Percentiles rank a stretch among this genome's conserved stretches.
These are phyloP conservation scores for Phytopythium montanum DNA, from an alignment of 352 stramenopile species.

Conservation along the genomic window DNA sequence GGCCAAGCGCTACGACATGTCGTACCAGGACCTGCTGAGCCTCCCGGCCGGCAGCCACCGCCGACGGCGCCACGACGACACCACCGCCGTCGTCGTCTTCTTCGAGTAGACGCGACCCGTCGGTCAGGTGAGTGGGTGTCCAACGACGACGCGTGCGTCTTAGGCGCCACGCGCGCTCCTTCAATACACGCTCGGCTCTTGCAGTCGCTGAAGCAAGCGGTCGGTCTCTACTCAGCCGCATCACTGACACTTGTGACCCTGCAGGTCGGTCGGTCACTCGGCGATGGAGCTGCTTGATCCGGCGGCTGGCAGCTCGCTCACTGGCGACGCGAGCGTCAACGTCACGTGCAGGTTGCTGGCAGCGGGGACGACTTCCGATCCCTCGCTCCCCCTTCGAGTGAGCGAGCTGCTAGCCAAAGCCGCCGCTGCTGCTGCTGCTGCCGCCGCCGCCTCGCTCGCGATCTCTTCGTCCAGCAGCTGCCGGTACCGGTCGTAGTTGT, in stretches of 20 bases:
- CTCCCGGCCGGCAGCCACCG: conserved; percentile 78
- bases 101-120: conserved; percentile 40
- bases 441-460: background rate
- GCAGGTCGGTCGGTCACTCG: background rate
- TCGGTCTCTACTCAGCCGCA: no score
- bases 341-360: conserved; percentile 5
- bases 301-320: background rate
- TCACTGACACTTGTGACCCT: no score
- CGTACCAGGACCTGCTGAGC: conserved; percentile 77
- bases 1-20: conserved; percentile 71
- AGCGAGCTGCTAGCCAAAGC: background rate
- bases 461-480: conserved; percentile 35
- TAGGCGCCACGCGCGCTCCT: background rate
- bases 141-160: no score
- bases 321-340: background rate
- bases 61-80: conserved; percentile 91
- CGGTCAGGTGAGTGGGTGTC: background rate
- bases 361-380: background rate
- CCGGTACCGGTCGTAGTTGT: conserved; percentile 64
- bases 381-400: background rate
- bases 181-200: background rate
- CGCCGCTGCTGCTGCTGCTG: background rate
- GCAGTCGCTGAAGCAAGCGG: no score
- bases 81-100: conserved; percentile 90
- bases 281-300: background rate